These are phyloP conservation scores for Daldinia sp. DNA, from an alignment of 2,329 filamentous ascomycete species.

Conservation along the genomic window DNA sequence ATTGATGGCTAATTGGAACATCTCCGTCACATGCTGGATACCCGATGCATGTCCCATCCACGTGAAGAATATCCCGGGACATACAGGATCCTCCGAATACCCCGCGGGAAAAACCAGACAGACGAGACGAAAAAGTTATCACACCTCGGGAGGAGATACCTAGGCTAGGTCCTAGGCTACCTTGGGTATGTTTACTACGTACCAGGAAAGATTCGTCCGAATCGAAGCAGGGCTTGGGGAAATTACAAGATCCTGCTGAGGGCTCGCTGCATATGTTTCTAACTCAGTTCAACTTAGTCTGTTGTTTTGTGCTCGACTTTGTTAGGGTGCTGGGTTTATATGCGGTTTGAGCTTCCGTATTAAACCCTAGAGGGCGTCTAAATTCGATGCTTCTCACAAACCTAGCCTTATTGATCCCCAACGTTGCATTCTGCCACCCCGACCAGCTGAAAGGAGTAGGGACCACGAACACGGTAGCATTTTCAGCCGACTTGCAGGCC, in stretches of 20 bases:
- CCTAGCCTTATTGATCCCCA: background rate
- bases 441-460: background rate
- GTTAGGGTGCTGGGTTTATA: background rate
- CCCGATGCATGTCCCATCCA: background rate
- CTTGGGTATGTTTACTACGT: too few species aligned
- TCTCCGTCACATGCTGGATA: background rate
- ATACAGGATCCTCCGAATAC: background rate
- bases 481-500: background rate
- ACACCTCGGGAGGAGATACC: too few species aligned
- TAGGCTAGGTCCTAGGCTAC: too few species aligned
- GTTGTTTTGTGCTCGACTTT: background rate
- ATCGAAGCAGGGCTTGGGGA: background rate
- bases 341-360: background rate
- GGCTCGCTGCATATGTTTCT: background rate
- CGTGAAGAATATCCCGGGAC: background rate
- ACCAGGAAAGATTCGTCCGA: background rate
- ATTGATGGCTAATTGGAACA: background rate
- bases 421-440: background rate
- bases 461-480: background rate
- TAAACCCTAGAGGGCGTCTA: background rate
- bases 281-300: slow-evolving; percentile 1
- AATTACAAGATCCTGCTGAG: background rate
- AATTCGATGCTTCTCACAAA: background rate
- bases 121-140: background rate
- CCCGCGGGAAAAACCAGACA: background rate